A percentile compares a stretch with the other conserved stretches of the same genome.
Conservation (phyloP, 2,329 filamentous ascomycete genomes). For the Parastagonospora nodorum region DNA sequence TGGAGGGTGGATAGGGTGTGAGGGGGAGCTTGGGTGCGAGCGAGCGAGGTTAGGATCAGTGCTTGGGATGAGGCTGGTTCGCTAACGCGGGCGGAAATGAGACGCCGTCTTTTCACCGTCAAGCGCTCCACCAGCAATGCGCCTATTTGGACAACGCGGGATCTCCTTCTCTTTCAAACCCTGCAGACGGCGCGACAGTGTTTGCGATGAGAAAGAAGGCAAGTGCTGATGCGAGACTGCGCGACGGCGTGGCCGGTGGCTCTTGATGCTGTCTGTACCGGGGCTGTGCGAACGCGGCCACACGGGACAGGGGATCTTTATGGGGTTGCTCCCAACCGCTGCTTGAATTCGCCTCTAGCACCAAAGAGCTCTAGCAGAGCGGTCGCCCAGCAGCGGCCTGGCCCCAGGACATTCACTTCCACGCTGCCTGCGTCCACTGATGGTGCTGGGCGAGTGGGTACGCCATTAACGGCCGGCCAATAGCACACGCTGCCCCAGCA, state of each 20-base stretch:
- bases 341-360: conserved; percentile 29
- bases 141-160: conserved; percentile 9
- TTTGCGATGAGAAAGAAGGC: conserved; percentile 13
- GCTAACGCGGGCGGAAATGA: conserved; percentile 45
- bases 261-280: conserved; percentile 1
- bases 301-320: conserved; percentile 32
- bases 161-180: conserved; percentile 3
- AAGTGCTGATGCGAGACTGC: conserved; percentile 8
- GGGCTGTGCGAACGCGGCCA: conserved; percentile 27
- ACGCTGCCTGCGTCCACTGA: conserved; percentile 11
- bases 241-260: conserved; percentile 5
- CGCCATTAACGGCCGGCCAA: conserved; percentile 12
- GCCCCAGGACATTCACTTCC: conserved; percentile 23
- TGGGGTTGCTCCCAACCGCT: conserved; percentile 18
- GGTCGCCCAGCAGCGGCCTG: conserved; percentile 26
- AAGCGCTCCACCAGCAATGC: conserved; percentile 22
- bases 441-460: conserved; percentile 17
- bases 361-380: conserved; percentile 23
- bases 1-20: conserved; percentile 6
- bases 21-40: conserved; percentile 26
- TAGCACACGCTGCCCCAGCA: conserved; percentile 6
- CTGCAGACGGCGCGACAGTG: conserved; percentile 10
- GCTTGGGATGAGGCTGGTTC: conserved; percentile 44
- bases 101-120: conserved; percentile 36
- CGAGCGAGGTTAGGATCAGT: conserved; percentile 26